Base-by-base conservation (phyloP, 164 flowering plant species). In the Umbellularia californica region DNA sequence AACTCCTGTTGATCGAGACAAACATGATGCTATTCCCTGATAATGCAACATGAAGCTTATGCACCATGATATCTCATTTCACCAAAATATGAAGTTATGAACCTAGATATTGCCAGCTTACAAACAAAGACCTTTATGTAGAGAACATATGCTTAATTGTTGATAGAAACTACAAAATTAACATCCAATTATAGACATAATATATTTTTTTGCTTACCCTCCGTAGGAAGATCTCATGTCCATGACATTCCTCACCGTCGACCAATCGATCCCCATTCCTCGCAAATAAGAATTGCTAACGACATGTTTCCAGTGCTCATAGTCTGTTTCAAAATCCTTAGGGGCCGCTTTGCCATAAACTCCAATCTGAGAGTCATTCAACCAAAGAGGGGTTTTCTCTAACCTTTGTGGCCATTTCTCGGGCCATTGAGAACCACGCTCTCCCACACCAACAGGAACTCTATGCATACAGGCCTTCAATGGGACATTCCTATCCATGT, bases 211-310 rank as follows among this genome's bases (percentile, higher is more conserved):
- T 30, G 27, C 71, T 90, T 88, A 96, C 98, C 99, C 98, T 88
- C 99, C 99, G 81, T 96, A 96, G 67, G 92, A 81, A 71, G 99
- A 71, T 85, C 94, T 87, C 99, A 96, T 96, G 87, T 96, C 99
- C 98, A 96, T 94, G 75, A 91, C 96, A 84, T 94, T 96, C 71
- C 99, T 86, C 55, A 94, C 94, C 14, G 73, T 71, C 62, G 92
- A 83, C 99, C 98, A 96, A 82, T 80, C 82, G 62, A 96, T 88
- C 35, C 97, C 97, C 79, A 94, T 66, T 11, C 94, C 98, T 55
- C 77, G 84, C 9, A 91, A 78, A 77, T 96, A 96, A 1, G 95
- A 89, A 68, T 88, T 88, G 81, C 76, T 81, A 51, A 96, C 92
- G 1, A 96, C 98, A 68, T 86, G 88, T 80, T 89, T 94, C 99